Percentiles rank a stretch among this genome's conserved stretches.
phyloP scores from a whole-genome alignment of 106 monocot genomes.

The Dendrobium nobile region DNA sequence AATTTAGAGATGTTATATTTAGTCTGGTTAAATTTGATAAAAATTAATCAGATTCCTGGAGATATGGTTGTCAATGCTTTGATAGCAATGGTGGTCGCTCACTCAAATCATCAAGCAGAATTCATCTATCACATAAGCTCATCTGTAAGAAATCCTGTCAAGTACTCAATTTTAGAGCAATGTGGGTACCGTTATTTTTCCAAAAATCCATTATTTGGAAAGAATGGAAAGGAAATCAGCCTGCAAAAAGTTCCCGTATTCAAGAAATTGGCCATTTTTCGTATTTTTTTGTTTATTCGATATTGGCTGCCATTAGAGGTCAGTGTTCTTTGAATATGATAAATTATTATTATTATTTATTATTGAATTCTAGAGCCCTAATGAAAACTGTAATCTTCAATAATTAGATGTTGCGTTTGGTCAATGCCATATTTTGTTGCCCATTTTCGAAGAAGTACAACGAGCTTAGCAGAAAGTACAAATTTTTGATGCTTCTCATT shows the following conservation, averaged over 20 bases:
- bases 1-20: too few species aligned
- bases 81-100: slow-evolving; percentile 37
- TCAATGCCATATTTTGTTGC: slow-evolving; percentile 26
- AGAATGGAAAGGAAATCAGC: slow-evolving; percentile 28
- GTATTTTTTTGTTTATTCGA: slow-evolving; percentile 30
- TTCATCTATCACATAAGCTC: slow-evolving; percentile 51
- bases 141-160: slow-evolving; percentile 34
- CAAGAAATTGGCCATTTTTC: slow-evolving; percentile 18
- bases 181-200: slow-evolving; percentile 24
- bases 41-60: slow-evolving; percentile 40
- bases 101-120: slow-evolving; percentile 18
- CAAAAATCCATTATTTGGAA: slow-evolving; percentile 31
- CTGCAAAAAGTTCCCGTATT: slow-evolving; percentile 14
- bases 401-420: slow-evolving; percentile 31
- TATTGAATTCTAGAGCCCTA: not conserved
- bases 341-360: not conserved
- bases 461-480: slow-evolving; percentile 32
- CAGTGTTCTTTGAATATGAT: not conserved
- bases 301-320: slow-evolving; percentile 54
- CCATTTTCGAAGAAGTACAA: slow-evolving; percentile 20
- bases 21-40: too few species aligned
- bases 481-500: slow-evolving; percentile 42
- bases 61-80: slow-evolving; percentile 73
- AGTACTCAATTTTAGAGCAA: slow-evolving; percentile 15
- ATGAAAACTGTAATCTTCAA: not conserved